Evolutionary conservation across 2,329 filamentous ascomycete genomes (phyloP), one percentile per base, ranked within the genome.

Genomic region (Claviceps spartinae): DNA sequence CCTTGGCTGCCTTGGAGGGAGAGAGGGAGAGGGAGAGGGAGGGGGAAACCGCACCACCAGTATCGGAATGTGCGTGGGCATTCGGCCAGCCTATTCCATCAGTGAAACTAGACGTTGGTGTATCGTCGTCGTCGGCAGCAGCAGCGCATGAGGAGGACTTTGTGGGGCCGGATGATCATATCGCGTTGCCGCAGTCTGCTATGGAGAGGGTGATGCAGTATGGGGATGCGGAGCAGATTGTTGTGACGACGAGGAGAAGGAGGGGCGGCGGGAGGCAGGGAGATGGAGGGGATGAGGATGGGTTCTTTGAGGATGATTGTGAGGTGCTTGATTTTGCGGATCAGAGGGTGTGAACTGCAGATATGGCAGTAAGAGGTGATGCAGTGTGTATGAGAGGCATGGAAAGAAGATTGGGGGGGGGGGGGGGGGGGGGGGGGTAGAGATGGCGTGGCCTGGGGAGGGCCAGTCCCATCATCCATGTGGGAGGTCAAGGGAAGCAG

Each of bases 271-370:
- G 72, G 49, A 72, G 76, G 50, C 64, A 69, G 40, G 65, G 69
- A 16, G 71, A 72, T 34, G 63, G 67, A 40, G 82, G 82, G 41
- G 82, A 82, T 45, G 85, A 87, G 53, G 82, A 84, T 52, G 85
- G 85, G 2, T 94, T 95, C 67, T 95, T 95, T 61, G 89, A 95
- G 68, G 88, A 95, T 64, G 89, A 94, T 63, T 93, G 87, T 59
- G 88, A 95, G 65, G 86, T 95, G 53, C 76, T 95, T 56, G 88
- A 95, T 69, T 94, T 93, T 76, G 86, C 88, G 24, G 80, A 82
- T 60, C 80, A 83, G 67, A 71, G 80, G 63, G 80, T 83, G 36
- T 83, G 64, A 41, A 8, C 26, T 20, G 40, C 49, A 11, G 30
- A 34, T 11, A 9, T 24, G 24, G 24, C 24, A 24, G 24, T 24